phyloP scores from a whole-genome alignment of 495 filamentous ascomycete genomes.

The Hyaloscypha finlandica region DNA sequence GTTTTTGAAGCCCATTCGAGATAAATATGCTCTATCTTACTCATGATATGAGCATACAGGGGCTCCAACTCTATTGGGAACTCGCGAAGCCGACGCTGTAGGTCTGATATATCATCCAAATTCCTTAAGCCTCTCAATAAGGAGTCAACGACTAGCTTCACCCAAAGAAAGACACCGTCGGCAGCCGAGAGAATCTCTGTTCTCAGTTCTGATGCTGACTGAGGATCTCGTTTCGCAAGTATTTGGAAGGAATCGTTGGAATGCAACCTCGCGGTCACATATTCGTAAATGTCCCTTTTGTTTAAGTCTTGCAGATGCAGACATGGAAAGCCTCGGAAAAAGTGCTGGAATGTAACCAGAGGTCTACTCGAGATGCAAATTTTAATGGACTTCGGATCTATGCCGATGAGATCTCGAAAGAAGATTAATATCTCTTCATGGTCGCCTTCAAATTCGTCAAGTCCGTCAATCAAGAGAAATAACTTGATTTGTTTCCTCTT shows the following conservation, averaged over 20 bases:
- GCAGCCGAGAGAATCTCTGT: conserved; percentile 36
- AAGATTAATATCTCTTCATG: conserved; percentile 4
- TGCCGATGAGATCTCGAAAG: conserved; percentile 23
- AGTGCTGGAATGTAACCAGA: conserved; percentile 32
- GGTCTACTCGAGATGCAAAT: conserved; percentile 41
- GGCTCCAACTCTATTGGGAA: conserved; percentile 32
- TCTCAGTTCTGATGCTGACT: conserved; percentile 17
- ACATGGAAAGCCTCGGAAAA: conserved; percentile 13
- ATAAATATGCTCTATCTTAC: conserved; percentile 1
- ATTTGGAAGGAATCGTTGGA: background rate
- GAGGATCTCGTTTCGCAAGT: background rate
- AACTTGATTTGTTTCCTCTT: background rate
- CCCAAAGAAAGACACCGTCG: conserved; percentile 48
- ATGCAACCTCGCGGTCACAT: background rate
- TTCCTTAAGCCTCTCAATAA: conserved; percentile 30
- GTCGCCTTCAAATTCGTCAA: conserved; percentile 40
- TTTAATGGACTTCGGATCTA: conserved; percentile 32
- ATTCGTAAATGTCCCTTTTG: conserved; percentile 11
- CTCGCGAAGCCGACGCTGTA: conserved; percentile 23
- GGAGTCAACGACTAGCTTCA: conserved; percentile 31
- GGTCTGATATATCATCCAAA: conserved; percentile 26
- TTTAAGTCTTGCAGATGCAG: conserved; percentile 17
- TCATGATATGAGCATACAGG: conserved; percentile 23
- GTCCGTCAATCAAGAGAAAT: conserved; percentile 37
- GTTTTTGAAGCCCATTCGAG: conserved; percentile 3